These are phyloP conservation scores for Lablab purpureus DNA, from an alignment of 306 rosid species.

Conservation along the genomic window DNA sequence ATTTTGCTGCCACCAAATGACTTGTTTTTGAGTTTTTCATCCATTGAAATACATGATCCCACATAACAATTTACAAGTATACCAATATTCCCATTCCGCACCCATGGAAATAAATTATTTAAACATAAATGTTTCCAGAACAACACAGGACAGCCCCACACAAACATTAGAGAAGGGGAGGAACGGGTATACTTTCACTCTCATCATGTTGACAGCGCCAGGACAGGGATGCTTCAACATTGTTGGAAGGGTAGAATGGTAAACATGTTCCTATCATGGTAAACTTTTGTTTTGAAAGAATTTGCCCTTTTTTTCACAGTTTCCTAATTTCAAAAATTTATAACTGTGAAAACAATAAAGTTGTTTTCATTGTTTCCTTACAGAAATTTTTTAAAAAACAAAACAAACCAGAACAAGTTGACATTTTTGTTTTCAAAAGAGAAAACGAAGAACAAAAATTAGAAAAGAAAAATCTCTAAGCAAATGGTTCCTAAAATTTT, in stretches of 20 bases:
- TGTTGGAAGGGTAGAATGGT: neutral
- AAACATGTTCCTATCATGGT: neutral
- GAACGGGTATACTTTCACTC: neutral
- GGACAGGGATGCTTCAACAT: too few relatives aligned
- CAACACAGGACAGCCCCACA: neutral
- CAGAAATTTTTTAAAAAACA: neutral
- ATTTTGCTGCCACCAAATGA: slow-evolving; percentile 19
- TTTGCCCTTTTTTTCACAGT: too few relatives aligned
- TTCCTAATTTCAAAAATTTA: neutral
- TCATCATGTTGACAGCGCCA: neutral
- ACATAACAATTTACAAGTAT: neutral
- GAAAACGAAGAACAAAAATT: neutral
- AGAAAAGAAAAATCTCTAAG: neutral
- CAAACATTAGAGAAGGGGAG: neutral
- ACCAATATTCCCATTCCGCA: neutral
- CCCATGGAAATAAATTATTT: neutral
- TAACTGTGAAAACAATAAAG: neutral
- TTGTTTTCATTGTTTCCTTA: neutral
- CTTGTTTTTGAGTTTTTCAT: neutral
- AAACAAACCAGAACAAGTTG: neutral
- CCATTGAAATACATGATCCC: slow-evolving; percentile 5
- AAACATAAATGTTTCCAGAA: neutral
- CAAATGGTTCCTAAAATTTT: neutral
- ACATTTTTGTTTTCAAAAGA: too few relatives aligned
- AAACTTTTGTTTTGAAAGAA: neutral